Evolutionary conservation across 2,329 filamentous ascomycete species (phyloP).

Genomic region (Phialophora macrospora): DNA sequence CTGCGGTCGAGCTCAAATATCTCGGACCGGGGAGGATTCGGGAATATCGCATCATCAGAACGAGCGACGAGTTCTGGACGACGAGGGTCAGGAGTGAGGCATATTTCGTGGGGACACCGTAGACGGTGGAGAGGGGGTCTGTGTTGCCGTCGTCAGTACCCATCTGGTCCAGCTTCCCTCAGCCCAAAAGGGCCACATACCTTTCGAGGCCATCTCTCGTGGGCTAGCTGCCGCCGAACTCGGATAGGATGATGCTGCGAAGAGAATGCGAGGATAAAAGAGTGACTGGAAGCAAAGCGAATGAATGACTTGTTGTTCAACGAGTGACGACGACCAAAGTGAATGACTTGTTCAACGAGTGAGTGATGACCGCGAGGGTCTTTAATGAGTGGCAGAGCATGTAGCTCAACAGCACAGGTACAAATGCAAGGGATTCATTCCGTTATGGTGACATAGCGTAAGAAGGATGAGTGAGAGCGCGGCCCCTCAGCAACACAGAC

Average conservation of each 20-base stretch:
- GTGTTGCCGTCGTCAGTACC: slow-evolving; percentile 2
- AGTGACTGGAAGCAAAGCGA: neutral
- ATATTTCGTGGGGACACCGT: slow-evolving; percentile 37
- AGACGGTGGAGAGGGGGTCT: slow-evolving; percentile 27
- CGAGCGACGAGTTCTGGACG: slow-evolving; percentile 37
- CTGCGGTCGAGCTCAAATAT: slow-evolving; percentile 90
- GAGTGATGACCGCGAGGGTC: slow-evolving; percentile 1
- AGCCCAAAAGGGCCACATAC: neutral
- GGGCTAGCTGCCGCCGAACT: neutral
- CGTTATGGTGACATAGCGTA: slow-evolving; percentile 16
- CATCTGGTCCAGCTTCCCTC: no score
- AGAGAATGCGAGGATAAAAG: neutral
- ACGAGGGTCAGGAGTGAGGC: slow-evolving; percentile 36
- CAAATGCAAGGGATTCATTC: slow-evolving; percentile 15
- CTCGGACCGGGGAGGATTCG: slow-evolving; percentile 89
- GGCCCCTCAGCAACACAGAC: slow-evolving; percentile 1
- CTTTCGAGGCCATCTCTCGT: slow-evolving; percentile 2
- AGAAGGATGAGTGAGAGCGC: neutral
- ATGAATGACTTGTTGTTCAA: neutral
- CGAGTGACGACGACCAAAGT: neutral
- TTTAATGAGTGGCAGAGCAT: slow-evolving; percentile 16
- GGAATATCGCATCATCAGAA: slow-evolving; percentile 75
- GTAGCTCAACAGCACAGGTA: slow-evolving; percentile 14
- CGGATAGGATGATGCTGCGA: neutral
- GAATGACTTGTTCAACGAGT: slow-evolving; percentile 8